Evolutionary conservation across 2,329 filamentous ascomycete genomes (phyloP).

Genomic region (Exophiala alcalophila): DNA sequence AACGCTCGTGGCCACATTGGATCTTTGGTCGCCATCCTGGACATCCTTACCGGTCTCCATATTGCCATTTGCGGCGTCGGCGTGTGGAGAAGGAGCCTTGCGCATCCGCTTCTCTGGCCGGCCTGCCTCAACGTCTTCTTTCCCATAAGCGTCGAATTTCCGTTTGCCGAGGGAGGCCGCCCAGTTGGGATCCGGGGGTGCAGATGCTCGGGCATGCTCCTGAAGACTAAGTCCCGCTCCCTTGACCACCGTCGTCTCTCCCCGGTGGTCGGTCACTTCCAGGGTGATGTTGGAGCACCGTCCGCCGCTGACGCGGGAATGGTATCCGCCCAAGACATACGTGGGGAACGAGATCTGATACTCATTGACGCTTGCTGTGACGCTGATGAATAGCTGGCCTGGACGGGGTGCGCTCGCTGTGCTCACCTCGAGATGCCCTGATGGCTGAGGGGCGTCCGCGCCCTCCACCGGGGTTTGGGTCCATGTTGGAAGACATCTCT

Average conservation of each 20-base stretch:
- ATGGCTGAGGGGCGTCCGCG: not conserved
- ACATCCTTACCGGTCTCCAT: no score
- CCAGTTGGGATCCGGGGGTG: no score
- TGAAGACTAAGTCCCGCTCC: no score
- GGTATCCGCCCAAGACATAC: not conserved
- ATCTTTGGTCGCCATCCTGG: no score
- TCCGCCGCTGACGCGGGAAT: not conserved
- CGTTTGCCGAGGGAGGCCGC: no score
- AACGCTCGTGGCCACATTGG: no score
- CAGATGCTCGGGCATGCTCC: no score
- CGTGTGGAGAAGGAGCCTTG: no score
- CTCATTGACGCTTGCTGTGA: not conserved
- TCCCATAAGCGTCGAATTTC: no score
- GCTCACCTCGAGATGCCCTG: not conserved
- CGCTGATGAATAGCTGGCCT: not conserved
- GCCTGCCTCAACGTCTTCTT: no score
- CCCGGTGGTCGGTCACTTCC: not conserved
- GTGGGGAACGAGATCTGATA: conserved; percentile 2
- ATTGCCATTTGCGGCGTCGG: no score
- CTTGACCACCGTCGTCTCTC: not conserved
- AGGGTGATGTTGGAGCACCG: not conserved
- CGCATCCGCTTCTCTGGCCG: no score
- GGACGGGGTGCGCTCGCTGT: not conserved
- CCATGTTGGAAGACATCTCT: not conserved
- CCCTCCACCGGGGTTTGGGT: not conserved